Evolutionary conservation across 768 basidiomycete genomes (phyloP).

Genomic region (Suillus weaverae): DNA sequence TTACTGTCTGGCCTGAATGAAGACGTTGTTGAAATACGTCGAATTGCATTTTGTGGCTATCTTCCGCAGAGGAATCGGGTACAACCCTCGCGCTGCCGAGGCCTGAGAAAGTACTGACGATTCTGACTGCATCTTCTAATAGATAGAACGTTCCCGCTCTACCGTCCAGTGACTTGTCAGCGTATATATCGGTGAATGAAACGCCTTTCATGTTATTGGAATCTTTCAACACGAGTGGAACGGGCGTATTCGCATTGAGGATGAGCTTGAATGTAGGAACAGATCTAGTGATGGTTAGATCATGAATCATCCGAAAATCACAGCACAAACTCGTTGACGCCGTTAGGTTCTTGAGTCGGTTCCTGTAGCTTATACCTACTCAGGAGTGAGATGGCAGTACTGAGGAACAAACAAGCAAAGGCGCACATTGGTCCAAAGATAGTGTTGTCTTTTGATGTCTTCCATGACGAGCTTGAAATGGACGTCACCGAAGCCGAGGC

Average conservation of each 20-base stretch:
- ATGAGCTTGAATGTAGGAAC: slow-evolving; percentile 45
- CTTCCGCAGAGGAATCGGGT: slow-evolving; percentile 40
- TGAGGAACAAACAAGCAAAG: neutral
- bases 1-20: slow-evolving; percentile 53
- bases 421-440: slow-evolving; percentile 69
- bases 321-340: slow-evolving; percentile 21
- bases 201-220: slow-evolving; percentile 31
- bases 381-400: neutral
- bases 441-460: slow-evolving; percentile 29
- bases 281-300: slow-evolving; percentile 16
- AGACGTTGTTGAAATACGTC: slow-evolving; percentile 50
- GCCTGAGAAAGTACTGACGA: slow-evolving; percentile 54
- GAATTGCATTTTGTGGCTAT: slow-evolving; percentile 48
- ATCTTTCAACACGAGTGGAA: slow-evolving; percentile 52
- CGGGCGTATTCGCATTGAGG: slow-evolving; percentile 48
- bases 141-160: slow-evolving; percentile 65
- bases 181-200: slow-evolving; percentile 39
- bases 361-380: slow-evolving; percentile 4
- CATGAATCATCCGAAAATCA: neutral
- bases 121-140: slow-evolving; percentile 42
- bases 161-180: slow-evolving; percentile 37
- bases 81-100: slow-evolving; percentile 50
- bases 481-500: slow-evolving; percentile 22
- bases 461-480: slow-evolving; percentile 42
- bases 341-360: neutral